These are phyloP conservation scores for Eragrostis nindensis DNA, from an alignment of 176 grass and related monocot genomes.

Conservation along the genomic window DNA sequence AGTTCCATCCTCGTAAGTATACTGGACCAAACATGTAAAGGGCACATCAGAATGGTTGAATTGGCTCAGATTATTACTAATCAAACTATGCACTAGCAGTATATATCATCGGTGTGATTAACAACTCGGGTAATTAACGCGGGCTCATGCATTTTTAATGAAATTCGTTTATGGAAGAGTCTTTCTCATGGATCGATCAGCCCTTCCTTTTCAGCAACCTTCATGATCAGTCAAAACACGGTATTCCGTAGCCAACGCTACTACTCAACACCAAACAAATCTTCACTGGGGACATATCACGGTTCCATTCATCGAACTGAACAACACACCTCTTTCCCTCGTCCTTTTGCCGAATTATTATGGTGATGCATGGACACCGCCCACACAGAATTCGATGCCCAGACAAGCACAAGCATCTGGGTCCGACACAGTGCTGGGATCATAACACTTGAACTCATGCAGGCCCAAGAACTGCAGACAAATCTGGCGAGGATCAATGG, in stretches of 20 bases:
- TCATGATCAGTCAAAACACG: background rate
- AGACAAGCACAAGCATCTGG: background rate
- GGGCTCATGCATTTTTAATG: background rate
- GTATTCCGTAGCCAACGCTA: background rate
- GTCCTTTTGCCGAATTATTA: background rate
- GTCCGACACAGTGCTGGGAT: background rate
- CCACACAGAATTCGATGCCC: background rate
- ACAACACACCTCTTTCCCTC: too few relatives aligned
- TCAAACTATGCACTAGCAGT: background rate
- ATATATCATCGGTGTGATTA: background rate
- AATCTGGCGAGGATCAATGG: constrained; percentile 12
- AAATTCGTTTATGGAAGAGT: background rate
- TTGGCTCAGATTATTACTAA: background rate
- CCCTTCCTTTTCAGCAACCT: constrained; percentile 10
- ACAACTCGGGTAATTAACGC: background rate
- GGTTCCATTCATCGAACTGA: too few relatives aligned
- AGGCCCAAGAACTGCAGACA: background rate
- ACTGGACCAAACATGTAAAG: constrained; percentile 12
- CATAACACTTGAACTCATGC: background rate
- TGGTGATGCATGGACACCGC: background rate
- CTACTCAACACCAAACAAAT: constrained; percentile 19
- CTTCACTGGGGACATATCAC: background rate
- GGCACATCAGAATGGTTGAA: constrained; percentile 2
- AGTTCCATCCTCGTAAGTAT: background rate
- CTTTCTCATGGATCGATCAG: background rate